phyloP scores from a whole-genome alignment of 306 rosid species.

The Rosa persica region DNA sequence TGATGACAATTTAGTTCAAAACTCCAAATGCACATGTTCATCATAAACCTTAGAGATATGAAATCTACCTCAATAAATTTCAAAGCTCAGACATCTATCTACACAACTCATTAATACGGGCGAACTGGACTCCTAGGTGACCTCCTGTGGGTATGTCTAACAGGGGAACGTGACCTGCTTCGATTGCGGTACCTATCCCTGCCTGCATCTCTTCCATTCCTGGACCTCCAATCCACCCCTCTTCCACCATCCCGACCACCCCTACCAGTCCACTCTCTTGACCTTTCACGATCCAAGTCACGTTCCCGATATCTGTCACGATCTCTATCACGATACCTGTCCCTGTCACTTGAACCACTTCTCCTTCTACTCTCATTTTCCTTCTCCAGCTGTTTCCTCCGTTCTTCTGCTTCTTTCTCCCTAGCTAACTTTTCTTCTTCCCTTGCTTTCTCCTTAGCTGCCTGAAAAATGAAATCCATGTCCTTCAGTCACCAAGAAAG shows the following conservation, averaged over 20 bases:
- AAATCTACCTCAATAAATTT: constrained; percentile 87
- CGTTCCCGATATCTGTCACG: constrained; percentile 72
- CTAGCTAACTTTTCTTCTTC: constrained; percentile 82
- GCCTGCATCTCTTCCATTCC: constrained; percentile 84
- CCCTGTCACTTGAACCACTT: constrained; percentile 79
- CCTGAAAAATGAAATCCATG: constrained; percentile 45
- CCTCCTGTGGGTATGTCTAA: constrained; percentile 66
- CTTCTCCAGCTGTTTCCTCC: constrained; percentile 82
- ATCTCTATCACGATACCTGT: constrained; percentile 63
- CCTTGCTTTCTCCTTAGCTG: constrained; percentile 72
- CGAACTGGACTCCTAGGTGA: constrained; percentile 73
- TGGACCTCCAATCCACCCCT: constrained; percentile 64
- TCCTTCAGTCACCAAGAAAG: constrained; percentile 4
- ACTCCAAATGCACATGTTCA: constrained; percentile 66
- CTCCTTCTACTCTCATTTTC: constrained; percentile 62
- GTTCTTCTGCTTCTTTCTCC: constrained; percentile 88
- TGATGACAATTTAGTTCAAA: constrained; percentile 52
- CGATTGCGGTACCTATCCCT: constrained; percentile 71
- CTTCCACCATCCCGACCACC: constrained; percentile 72
- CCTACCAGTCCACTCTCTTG: constrained; percentile 72
- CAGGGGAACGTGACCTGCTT: constrained; percentile 93
- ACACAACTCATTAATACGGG: constrained; percentile 64
- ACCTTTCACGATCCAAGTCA: constrained; percentile 67
- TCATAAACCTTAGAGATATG: constrained; percentile 68
- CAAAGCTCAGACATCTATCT: constrained; percentile 77